Base-by-base conservation (phyloP, 2,329 filamentous ascomycete genomes). In the Alternaria triticimaculans region DNA sequence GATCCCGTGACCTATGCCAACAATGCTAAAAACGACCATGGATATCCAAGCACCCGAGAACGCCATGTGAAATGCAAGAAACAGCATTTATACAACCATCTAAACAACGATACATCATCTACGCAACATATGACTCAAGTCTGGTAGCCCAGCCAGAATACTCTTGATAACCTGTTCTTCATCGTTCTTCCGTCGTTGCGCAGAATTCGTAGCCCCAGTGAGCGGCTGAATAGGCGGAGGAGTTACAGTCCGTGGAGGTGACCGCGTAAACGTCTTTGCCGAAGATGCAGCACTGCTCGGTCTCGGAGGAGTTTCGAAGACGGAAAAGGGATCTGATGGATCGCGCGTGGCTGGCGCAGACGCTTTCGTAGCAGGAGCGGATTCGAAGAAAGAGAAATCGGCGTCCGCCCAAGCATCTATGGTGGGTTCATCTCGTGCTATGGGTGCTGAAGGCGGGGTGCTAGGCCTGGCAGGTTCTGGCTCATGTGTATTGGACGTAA, bases 71-170 rank as follows among this genome's bases (percentile, higher is more conserved):
- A 3, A 62, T 65, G 55, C 49, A 62, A 20, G n/a, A n/a, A 15
- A 48, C 4, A 23, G 15, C 48, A 50, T 9, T 7, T 15, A 56
- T 30, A 15, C 12, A 45, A 23, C 14, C 28, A 15, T 28, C 41
- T 15, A 12, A 6, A 28, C 7, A 23, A 46, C 9, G 9, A 49
- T 14, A 26, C 23, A 11, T 4, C 15, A 20, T 55, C 41, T 57
- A 28, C 46, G 44, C 30, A 80, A 55, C 78, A 80, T 80, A 45
- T 80, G 80, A 10, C 70, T 60, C 60, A 79, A 64, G 60, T 80
- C 68, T 1, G 78, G 77, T 43, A 80, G 58, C 1, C 69, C 74
- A 0, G 21, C 54, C 25, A 80, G 26, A 43, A 80, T 77, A 0
- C 57, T 54, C 28, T 55, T 59, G 4, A 80, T 69, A 2, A 73